Conservation (phyloP, 805 yeast genomes). For the Metschnikowia borealis region DNA sequence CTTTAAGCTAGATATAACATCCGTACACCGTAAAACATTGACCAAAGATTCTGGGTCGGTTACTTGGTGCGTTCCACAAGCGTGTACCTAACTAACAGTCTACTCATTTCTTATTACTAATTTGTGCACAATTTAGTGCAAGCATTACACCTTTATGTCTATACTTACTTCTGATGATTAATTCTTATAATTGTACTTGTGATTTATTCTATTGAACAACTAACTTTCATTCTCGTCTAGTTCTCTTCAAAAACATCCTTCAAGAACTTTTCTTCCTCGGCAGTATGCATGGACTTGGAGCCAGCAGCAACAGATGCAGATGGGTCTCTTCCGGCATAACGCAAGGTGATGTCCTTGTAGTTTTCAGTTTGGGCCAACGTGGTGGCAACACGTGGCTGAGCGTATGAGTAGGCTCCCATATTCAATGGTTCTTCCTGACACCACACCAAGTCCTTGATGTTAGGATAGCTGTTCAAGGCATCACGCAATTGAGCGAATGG, state of each 20-base stretch:
- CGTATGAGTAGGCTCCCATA: slow-evolving; percentile 86
- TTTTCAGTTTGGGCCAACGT: slow-evolving; percentile 69
- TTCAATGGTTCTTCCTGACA: slow-evolving; percentile 99
- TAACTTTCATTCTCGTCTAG: slow-evolving; percentile 2
- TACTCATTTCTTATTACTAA: too few relatives aligned
- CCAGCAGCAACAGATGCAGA: slow-evolving; percentile 99
- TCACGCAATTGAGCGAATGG: slow-evolving; percentile 94
- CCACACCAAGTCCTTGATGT: slow-evolving; percentile 85
- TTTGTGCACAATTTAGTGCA: too few relatives aligned
- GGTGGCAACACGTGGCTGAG: slow-evolving; percentile 77
- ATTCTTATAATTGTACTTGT: not conserved
- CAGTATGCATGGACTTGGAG: slow-evolving; percentile 77
- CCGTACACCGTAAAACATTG: not conserved
- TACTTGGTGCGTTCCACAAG: too few relatives aligned
- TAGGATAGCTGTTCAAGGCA: slow-evolving; percentile 72
- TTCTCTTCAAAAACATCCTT: slow-evolving; percentile 46
- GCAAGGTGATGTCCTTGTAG: slow-evolving; percentile 53
- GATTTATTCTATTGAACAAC: not conserved
- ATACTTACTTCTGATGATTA: too few relatives aligned
- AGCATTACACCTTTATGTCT: too few relatives aligned
- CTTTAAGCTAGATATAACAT: not conserved
- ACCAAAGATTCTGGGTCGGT: too few relatives aligned
- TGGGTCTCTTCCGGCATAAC: slow-evolving; percentile 98
- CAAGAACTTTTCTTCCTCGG: slow-evolving; percentile 86
- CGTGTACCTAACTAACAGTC: too few relatives aligned